Evolutionary conservation across 495 filamentous ascomycete genomes (phyloP).

Genomic region (Xylaria flabelliformis): DNA sequence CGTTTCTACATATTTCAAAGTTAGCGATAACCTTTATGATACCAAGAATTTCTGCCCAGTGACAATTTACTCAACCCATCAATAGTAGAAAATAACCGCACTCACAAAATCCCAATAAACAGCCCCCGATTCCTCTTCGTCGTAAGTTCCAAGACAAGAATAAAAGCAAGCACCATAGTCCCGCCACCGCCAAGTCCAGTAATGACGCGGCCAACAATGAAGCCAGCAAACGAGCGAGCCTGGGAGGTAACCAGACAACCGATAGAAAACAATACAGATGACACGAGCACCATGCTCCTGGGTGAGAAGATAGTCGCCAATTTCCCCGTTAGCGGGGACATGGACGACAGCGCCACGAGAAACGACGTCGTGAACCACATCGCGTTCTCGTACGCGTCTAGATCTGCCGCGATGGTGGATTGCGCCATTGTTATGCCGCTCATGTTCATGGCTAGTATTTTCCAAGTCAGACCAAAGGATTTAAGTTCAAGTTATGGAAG

Average conservation of each 20-base stretch:
- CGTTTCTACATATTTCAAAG: slow-evolving; percentile 30
- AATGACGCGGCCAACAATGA: slow-evolving; percentile 69
- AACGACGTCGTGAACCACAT: slow-evolving; percentile 81
- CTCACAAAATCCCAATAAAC: slow-evolving; percentile 70
- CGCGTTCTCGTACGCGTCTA: slow-evolving; percentile 71
- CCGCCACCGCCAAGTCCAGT: slow-evolving; percentile 71
- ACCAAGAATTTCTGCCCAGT: too few species aligned
- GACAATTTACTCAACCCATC: too few species aligned
- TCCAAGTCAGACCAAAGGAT: neutral
- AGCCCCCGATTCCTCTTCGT: slow-evolving; percentile 68
- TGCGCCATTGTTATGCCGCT: slow-evolving; percentile 77
- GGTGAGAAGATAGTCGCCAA: slow-evolving; percentile 72
- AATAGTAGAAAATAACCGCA: neutral
- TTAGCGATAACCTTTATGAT: neutral
- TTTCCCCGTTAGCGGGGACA: slow-evolving; percentile 69
- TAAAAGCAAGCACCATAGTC: slow-evolving; percentile 68
- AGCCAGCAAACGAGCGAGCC: slow-evolving; percentile 61
- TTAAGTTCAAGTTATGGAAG: too few species aligned
- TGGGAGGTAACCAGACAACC: slow-evolving; percentile 68
- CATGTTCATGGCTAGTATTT: slow-evolving; percentile 68
- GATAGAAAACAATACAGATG: slow-evolving; percentile 61
- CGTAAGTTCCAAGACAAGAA: slow-evolving; percentile 72
- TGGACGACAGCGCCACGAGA: slow-evolving; percentile 71
- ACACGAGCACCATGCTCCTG: slow-evolving; percentile 62
- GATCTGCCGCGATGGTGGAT: slow-evolving; percentile 70